A percentile compares a stretch with the other conserved stretches of the same genome.
Evolutionary conservation across 768 basidiomycete genomes (phyloP).

Genomic region (Antrodiella citrinella): DNA sequence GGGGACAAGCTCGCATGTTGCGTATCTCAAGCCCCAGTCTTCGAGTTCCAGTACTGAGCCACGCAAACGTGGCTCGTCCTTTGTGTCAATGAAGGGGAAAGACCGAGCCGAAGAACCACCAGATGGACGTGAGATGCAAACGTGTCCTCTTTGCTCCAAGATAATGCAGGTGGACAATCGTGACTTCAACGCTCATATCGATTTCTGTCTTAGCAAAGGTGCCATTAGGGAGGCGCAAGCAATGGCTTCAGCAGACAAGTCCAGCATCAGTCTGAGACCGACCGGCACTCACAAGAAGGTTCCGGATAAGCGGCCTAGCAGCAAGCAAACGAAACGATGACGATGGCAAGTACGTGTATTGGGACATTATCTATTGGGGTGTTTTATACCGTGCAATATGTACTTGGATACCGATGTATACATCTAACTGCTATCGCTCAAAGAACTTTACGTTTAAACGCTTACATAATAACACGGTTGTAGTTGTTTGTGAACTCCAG

Average conservation of each 20-base stretch:
- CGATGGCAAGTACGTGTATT: too few relatives aligned
- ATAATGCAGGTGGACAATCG: slow-evolving; percentile 61
- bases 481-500: too few relatives aligned
- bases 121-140: slow-evolving; percentile 19
- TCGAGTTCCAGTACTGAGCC: slow-evolving; percentile 3
- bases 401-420: too few relatives aligned
- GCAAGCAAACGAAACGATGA: too few relatives aligned
- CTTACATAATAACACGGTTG: too few relatives aligned
- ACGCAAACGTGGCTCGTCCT: neutral
- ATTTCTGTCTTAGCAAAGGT: slow-evolving; percentile 77
- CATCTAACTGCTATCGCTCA: too few relatives aligned
- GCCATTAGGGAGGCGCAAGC: slow-evolving; percentile 67
- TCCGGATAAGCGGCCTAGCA: neutral
- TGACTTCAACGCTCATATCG: slow-evolving; percentile 80
- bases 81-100: slow-evolving; percentile 1
- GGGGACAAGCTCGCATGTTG: neutral
- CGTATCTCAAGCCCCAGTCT: neutral
- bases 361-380: too few relatives aligned
- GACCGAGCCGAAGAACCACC: neutral
- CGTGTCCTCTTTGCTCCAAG: slow-evolving; percentile 69
- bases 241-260: slow-evolving; percentile 10
- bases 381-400: too few relatives aligned
- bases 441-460: too few relatives aligned
- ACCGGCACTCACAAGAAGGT: neutral
- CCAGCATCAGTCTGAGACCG: too few relatives aligned